phyloP scores from a whole-genome alignment of 768 basidiomycete species.

The Agrocybe praecox region DNA sequence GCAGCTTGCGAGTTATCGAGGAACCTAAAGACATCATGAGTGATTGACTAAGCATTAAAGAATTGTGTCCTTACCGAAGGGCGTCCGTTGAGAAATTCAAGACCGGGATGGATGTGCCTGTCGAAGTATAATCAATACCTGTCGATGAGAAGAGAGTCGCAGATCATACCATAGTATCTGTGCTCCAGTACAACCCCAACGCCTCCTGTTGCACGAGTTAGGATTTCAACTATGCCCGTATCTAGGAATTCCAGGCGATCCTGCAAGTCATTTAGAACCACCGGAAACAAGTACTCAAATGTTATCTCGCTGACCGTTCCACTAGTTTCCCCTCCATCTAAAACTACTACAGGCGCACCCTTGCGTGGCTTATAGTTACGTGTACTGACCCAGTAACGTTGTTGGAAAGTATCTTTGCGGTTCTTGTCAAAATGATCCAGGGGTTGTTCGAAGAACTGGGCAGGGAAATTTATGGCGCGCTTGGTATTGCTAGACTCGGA shows the following conservation, averaged over 20 bases:
- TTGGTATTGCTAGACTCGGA: slow-evolving; percentile 13
- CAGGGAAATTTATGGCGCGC: slow-evolving; percentile 39
- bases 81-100: slow-evolving; percentile 80
- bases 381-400: slow-evolving; percentile 92
- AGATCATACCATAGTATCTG: slow-evolving; percentile 73
- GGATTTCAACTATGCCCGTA: slow-evolving; percentile 84
- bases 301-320: slow-evolving; percentile 58
- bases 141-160: neutral
- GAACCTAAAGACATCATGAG: slow-evolving; percentile 46
- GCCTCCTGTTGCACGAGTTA: slow-evolving; percentile 84
- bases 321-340: slow-evolving; percentile 93
- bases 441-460: slow-evolving; percentile 80
- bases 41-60: slow-evolving; percentile 4
- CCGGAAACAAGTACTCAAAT: no score
- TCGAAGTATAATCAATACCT: neutral
- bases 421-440: slow-evolving; percentile 76
- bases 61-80: slow-evolving; percentile 51
- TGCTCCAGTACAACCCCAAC: slow-evolving; percentile 92
- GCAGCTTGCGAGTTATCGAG: slow-evolving; percentile 88
- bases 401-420: slow-evolving; percentile 66
- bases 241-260: slow-evolving; percentile 63
- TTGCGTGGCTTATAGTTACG: slow-evolving; percentile 73
- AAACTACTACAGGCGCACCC: slow-evolving; percentile 83
- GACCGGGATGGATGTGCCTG: slow-evolving; percentile 78
- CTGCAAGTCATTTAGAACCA: slow-evolving; percentile 20